Evolutionary conservation across 2,329 filamentous ascomycete species (phyloP), one percentile per base, ranked within the genome.

Genomic region (Gnomoniopsis sp.): DNA sequence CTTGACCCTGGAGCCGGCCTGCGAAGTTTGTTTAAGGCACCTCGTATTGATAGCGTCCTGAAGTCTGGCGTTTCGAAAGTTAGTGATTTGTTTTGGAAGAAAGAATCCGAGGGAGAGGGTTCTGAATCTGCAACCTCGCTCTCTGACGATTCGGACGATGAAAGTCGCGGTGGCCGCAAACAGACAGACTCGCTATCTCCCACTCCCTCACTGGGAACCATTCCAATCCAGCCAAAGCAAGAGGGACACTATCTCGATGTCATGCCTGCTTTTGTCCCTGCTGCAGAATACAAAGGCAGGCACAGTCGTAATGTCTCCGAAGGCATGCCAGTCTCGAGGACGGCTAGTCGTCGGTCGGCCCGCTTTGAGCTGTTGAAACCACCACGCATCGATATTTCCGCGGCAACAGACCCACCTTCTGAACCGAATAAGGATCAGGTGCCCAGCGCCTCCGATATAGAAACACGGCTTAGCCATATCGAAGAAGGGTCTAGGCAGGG

Each of bases 21-120:
- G 10, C 84, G 87, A 46, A 86, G 88, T 7, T 87, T 96, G 50
- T 88, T 96, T 73, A 93, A 91, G 73, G 88, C 87, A 2, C 84
- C 86, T 52, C 81, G 89, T 57, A 86, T 93, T 62, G 89, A 91
- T 61, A 89, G 85, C 33, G 81, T 91, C 33, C 83, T 96, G 48
- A 80, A 82, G 26, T 83, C 77, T 7, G 74, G 83, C 23, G 80
- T 85, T 6, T 83, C 80, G 26, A 84, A 79, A 65, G 70, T 86
- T 15, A 78, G 81, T 33, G 83, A 85, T 53, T 74, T 86, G 54
- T 64, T 86, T 22, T 85, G 83, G 81, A 80, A 77, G 63, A 83
- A 78, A 60, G 82, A 85, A 6, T 68, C 68, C 3, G 65, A 65
- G 4, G 61, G 65, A 3, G 65, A 65, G 12, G 72, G 74, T 6